phyloP scores from a whole-genome alignment of 2,329 filamentous ascomycete species.

The Clarireedia monteithiana region DNA sequence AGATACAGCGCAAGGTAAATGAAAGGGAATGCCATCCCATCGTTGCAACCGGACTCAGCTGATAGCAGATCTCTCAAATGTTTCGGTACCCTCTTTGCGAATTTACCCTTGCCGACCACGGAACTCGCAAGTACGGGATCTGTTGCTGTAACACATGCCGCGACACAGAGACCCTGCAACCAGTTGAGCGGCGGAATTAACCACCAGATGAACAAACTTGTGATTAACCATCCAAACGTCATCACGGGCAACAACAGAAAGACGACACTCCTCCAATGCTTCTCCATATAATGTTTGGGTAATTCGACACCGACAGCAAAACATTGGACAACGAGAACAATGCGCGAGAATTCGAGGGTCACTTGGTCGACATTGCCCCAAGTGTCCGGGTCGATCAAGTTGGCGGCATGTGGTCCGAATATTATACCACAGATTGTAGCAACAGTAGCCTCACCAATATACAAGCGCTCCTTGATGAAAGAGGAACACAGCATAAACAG shows the following conservation, averaged over 20 bases:
- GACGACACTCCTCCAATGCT: slow-evolving; percentile 88
- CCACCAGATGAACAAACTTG: slow-evolving; percentile 92
- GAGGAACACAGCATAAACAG: slow-evolving; percentile 98
- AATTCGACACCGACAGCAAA: slow-evolving; percentile 87
- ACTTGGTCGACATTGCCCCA: slow-evolving; percentile 85
- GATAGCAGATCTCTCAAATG: slow-evolving; percentile 93
- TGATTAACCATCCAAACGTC: slow-evolving; percentile 91
- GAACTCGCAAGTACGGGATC: slow-evolving; percentile 96
- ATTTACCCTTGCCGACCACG: slow-evolving; percentile 97
- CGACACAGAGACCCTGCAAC: slow-evolving; percentile 80
- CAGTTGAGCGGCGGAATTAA: slow-evolving; percentile 71
- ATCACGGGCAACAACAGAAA: slow-evolving; percentile 90
- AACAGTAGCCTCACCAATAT: slow-evolving; percentile 97
- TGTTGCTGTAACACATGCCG: slow-evolving; percentile 93
- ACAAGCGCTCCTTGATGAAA: slow-evolving; percentile 95
- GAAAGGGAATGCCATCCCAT: slow-evolving; percentile 99
- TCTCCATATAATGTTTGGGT: slow-evolving; percentile 94
- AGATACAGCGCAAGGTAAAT: slow-evolving; percentile 89
- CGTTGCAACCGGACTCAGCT: slow-evolving; percentile 96
- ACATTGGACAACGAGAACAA: slow-evolving; percentile 86
- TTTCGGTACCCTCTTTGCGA: slow-evolving; percentile 93
- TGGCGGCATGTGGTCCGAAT: slow-evolving; percentile 77
- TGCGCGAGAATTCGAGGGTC: slow-evolving; percentile 81
- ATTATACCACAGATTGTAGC: slow-evolving; percentile 83
- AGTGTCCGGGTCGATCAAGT: slow-evolving; percentile 64